A percentile compares a stretch with the other conserved stretches of the same genome.
These are phyloP conservation scores for Pythium catenulatum DNA, from an alignment of 352 stramenopile genomes.

Conservation along the genomic window DNA sequence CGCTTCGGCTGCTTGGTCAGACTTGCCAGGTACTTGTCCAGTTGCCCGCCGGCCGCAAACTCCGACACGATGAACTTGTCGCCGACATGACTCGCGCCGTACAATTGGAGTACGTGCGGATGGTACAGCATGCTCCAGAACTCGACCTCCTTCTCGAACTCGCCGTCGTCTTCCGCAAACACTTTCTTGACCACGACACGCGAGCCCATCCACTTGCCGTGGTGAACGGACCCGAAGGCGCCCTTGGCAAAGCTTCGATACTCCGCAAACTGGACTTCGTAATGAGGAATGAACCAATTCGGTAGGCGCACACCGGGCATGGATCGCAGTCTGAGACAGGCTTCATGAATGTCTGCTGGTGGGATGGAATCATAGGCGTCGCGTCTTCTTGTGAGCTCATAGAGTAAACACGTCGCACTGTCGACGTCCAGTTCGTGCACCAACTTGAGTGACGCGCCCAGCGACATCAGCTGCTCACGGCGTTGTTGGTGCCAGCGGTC, in stretches of 20 bases:
- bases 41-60: conserved; percentile 66
- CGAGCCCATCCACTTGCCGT: conserved; percentile 62
- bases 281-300: conserved; percentile 47
- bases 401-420: conserved; percentile 3
- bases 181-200: conserved; percentile 67
- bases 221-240: conserved; percentile 59
- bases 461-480: not conserved
- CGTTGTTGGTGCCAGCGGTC: not conserved
- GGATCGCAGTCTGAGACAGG: not conserved
- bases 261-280: conserved; percentile 18
- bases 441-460: not conserved
- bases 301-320: not conserved
- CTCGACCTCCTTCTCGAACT: conserved; percentile 65
- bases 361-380: not conserved
- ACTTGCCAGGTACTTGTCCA: conserved; percentile 64
- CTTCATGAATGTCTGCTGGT: not conserved
- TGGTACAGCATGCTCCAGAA: conserved; percentile 67
- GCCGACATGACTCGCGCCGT: conserved; percentile 69
- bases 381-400: conserved; percentile 8
- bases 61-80: conserved; percentile 69
- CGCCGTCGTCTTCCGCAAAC: conserved; percentile 21
- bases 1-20: conserved; percentile 14
- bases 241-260: conserved; percentile 47
- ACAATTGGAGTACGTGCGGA: conserved; percentile 67
- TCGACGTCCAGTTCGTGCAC: not conserved